Evolutionary conservation across 2,329 filamentous ascomycete species (phyloP).

Genomic region (Apiospora saccharicola): DNA sequence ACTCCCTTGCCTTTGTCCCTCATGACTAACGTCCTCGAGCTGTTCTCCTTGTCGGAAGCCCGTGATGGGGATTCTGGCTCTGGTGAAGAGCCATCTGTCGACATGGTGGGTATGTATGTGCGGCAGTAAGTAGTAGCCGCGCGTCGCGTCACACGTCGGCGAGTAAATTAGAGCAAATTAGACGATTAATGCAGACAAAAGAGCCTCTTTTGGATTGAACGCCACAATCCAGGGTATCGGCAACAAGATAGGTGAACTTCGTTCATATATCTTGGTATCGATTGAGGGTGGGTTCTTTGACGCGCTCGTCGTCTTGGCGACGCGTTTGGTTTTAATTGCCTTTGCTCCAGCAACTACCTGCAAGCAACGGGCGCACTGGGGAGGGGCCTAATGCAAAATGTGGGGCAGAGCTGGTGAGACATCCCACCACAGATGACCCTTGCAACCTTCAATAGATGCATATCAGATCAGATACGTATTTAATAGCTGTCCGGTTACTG

Average conservation of each 20-base stretch:
- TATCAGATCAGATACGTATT: slow-evolving; percentile 9
- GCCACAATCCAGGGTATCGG: neutral
- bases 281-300: neutral
- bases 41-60: slow-evolving; percentile 27
- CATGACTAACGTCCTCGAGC: slow-evolving; percentile 35
- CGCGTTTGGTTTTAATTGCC: slow-evolving; percentile 23
- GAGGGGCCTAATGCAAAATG: neutral
- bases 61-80: slow-evolving; percentile 23
- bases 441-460: neutral
- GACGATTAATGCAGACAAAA: neutral
- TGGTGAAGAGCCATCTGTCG: neutral
- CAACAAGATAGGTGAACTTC: neutral
- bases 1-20: slow-evolving; percentile 40
- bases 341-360: neutral
- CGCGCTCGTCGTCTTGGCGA: slow-evolving; percentile 12
- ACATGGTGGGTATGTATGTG: neutral
- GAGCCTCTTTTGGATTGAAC: neutral
- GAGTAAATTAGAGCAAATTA: neutral
- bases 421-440: neutral
- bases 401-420: neutral
- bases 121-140: neutral
- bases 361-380: neutral
- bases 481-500: neutral
- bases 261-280: neutral
- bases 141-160: neutral